Base-by-base conservation (phyloP, 169 alveolate genomes). In the Babesia microti region DNA sequence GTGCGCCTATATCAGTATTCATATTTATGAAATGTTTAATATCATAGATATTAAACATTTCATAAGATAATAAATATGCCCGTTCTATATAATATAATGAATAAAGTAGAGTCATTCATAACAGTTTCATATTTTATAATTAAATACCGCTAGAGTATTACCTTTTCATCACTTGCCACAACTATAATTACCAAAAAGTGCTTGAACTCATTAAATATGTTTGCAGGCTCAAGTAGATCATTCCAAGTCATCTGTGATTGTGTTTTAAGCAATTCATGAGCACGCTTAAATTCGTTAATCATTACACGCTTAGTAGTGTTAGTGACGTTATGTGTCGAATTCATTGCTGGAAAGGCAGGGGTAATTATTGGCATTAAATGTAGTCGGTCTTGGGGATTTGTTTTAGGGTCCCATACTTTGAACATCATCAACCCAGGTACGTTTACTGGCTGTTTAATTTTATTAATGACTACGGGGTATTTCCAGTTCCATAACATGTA, bases 311-410 rank as follows among this genome's bases (percentile, higher is more conserved):
- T 87, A 6, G 98, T 92, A 23, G 97, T 81, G 43, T 67, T 71
- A 5, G 95, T 87, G 19, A 94, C 97, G 65, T 89, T 89, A 54
- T 89, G 86, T 53, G 96, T 91, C n/a, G 98, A 82, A 63, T 95
- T 95, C 93, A 91, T 91, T 11, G 95, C 73, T 4, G 99, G 99
- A 59, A 85, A 92, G 1, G 98, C 97, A 0, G 99, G 99, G 3
- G 98, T 93, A 39, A 95, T 85, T 35, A 95, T 90, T 27, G 97
- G 94, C 92, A 95, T 91, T 28, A 87, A 72, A 50, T 88, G 95
- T 17, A 81, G 83, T 36, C 88, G 79, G 48, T 88, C 95, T 80
- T 78, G 89, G 3, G 72, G 72, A 55, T 82, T 83, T 23, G 44
- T 58, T 45, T 85, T 83, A 2, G 96, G 96, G 29, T 89, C 89